Evolutionary conservation across 805 yeast genomes (phyloP), one percentile per base, ranked within the genome.

Genomic region (Saturnispora kantuleensis): DNA sequence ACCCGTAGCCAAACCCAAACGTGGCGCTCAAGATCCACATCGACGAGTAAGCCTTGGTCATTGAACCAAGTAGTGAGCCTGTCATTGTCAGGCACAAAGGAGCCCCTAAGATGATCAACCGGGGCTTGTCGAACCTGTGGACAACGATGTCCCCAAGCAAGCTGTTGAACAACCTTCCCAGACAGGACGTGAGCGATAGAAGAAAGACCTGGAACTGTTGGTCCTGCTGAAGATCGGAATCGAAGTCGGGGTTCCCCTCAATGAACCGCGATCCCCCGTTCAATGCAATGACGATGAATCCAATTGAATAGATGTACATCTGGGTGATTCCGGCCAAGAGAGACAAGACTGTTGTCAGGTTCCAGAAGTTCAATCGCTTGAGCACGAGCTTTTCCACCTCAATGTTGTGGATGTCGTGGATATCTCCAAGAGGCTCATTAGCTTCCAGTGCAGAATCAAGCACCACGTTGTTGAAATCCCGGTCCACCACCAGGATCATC

Each of bases 151-250:
- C 94, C 3, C 88, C 83, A 35, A 73, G 46, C 1, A 76, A 56
- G 0, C 94, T 94, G 33, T 84, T 73, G 2, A 69, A 44, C 5
- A 84, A 59, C 44, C 94, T 65, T 2, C 90, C 94, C 0, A 64
- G 52, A 54, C 84, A 84, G 51, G 84, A 81, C 28, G 80, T 71
- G 12, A 81, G 55, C 2, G 90, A 83, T 5, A 84, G 60, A n/a
- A 81, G 55, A 2, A 85, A 79, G 11, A 84, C 94, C 59, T 84
- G 93, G 30, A 70, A 62, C 44, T 82, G 81, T 58, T 84, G 94
- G 46, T 76, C 69, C 38, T 62, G 60, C 54, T 74, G 82, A 30
- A 76, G 51, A 35, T 38, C 38, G 8, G 44, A 42, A 5, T 49
- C 21, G 32, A 47, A 44, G 30, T 46, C 32, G 15, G 45, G 32